These are phyloP conservation scores for Pseudogymnoascus verrucosus DNA, from an alignment of 2,329 filamentous ascomycete genomes.

Conservation along the genomic window DNA sequence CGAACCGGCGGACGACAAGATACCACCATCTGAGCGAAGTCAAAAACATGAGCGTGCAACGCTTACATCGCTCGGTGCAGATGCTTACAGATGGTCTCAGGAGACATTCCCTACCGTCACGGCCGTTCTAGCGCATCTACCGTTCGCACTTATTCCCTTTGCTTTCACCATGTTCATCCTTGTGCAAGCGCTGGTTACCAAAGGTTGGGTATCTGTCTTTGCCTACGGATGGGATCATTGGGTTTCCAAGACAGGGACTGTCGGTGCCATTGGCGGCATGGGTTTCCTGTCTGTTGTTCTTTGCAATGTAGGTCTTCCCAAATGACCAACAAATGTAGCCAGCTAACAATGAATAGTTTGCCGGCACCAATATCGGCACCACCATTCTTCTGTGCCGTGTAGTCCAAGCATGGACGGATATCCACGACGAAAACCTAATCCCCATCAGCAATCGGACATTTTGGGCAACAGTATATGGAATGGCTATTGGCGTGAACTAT, in stretches of 20 bases:
- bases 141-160: conserved; percentile 61
- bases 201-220: conserved; percentile 67
- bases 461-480: conserved; percentile 66
- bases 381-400: conserved; percentile 65
- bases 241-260: conserved; percentile 59
- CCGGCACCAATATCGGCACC: conserved; percentile 69
- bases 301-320: conserved; percentile 53
- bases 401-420: conserved; percentile 59
- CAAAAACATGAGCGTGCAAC: conserved; percentile 32
- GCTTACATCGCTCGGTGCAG: conserved; percentile 40
- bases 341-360: conserved; percentile 45
- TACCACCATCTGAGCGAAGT: conserved; percentile 10
- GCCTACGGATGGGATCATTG: conserved; percentile 67
- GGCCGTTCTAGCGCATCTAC: conserved; percentile 57
- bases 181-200: conserved; percentile 63
- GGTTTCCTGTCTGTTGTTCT: conserved; percentile 62
- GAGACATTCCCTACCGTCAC: conserved; percentile 65
- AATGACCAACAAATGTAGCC: not conserved
- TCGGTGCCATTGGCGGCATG: conserved; percentile 65
- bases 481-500: conserved; percentile 69
- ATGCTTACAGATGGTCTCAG: conserved; percentile 50
- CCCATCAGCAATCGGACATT: conserved; percentile 57
- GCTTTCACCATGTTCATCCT: conserved; percentile 68
- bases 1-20: conserved; percentile 17
- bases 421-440: conserved; percentile 40